Conservation (phyloP, 1,284 basidiomycete genomes). For the Rhodotorula mucilaginosa region DNA sequence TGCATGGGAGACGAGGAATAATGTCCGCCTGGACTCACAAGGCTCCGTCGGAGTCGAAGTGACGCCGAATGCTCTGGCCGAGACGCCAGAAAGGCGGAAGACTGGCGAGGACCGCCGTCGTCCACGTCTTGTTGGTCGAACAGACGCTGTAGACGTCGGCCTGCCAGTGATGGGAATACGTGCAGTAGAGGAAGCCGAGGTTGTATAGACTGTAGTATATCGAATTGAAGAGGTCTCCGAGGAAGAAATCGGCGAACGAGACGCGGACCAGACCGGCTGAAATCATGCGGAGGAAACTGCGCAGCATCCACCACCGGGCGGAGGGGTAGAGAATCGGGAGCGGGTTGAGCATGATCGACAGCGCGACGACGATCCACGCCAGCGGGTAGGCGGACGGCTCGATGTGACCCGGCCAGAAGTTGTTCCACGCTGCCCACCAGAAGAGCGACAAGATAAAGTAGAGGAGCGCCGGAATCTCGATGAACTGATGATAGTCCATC, state of each 20-base stretch:
- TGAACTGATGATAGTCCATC: constrained; percentile 76
- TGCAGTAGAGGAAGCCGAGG: constrained; percentile 34
- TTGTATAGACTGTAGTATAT: constrained; percentile 36
- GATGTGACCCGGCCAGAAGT: constrained; percentile 44
- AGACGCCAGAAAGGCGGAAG: constrained; percentile 35
- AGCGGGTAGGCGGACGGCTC: constrained; percentile 66
- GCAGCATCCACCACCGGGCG: constrained; percentile 38
- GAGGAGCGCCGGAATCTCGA: constrained; percentile 47
- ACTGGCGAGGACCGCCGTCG: constrained; percentile 30
- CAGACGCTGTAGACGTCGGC: constrained; percentile 22
- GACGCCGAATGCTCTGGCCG: constrained; percentile 34
- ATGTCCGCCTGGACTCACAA: not conserved
- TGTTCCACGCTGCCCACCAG: constrained; percentile 37
- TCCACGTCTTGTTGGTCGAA: constrained; percentile 37
- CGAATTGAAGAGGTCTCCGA: constrained; percentile 38
- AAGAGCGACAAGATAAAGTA: constrained; percentile 34
- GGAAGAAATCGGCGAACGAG: constrained; percentile 41
- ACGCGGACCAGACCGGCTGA: constrained; percentile 34
- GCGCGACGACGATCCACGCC: constrained; percentile 70
- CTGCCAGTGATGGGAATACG: constrained; percentile 33
- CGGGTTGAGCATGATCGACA: constrained; percentile 66
- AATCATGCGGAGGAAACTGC: constrained; percentile 30
- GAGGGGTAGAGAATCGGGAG: constrained; percentile 60
- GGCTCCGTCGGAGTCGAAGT: constrained; percentile 38
- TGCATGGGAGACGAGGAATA: not conserved